These are phyloP conservation scores for Blepharisma stoltei DNA, from an alignment of 73 alveolate species.

Conservation along the genomic window DNA sequence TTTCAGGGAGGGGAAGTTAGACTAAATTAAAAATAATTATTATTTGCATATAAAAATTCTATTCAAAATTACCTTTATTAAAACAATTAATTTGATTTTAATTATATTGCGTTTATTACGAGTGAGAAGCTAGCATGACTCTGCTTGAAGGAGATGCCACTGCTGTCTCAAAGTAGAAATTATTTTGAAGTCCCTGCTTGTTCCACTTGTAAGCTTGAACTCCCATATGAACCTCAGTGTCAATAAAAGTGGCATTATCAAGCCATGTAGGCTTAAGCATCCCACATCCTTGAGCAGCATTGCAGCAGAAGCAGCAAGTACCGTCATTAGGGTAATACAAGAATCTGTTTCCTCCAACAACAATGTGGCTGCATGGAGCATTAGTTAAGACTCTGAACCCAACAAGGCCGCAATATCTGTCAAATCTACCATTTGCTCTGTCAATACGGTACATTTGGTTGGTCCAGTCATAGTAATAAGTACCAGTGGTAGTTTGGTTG, in stretches of 20 bases:
- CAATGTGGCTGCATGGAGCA: conserved; percentile 1
- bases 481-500: not conserved
- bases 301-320: conserved; percentile 57
- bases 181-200: not conserved
- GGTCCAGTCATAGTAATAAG: conserved; percentile 29
- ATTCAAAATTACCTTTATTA: too few relatives aligned
- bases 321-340: conserved; percentile 41
- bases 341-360: conserved; percentile 40
- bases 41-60: too few relatives aligned
- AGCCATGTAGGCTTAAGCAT: conserved; percentile 50
- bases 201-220: not conserved
- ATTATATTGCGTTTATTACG: too few relatives aligned
- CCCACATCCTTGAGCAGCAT: conserved; percentile 56
- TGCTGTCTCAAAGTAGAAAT: not conserved
- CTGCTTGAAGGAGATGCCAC: not conserved
- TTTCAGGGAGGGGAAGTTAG: too few relatives aligned
- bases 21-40: too few relatives aligned
- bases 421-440: conserved; percentile 53
- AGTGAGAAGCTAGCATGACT: too few relatives aligned
- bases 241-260: conserved; percentile 8
- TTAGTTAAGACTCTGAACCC: not conserved
- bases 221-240: not conserved
- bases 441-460: conserved; percentile 35
- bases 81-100: too few relatives aligned
- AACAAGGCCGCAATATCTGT: conserved; percentile 48